A percentile compares a stretch with the other conserved stretches of the same genome.
Conservation (phyloP, 2,329 filamentous ascomycete species). For the Fusarium anthophilum region DNA sequence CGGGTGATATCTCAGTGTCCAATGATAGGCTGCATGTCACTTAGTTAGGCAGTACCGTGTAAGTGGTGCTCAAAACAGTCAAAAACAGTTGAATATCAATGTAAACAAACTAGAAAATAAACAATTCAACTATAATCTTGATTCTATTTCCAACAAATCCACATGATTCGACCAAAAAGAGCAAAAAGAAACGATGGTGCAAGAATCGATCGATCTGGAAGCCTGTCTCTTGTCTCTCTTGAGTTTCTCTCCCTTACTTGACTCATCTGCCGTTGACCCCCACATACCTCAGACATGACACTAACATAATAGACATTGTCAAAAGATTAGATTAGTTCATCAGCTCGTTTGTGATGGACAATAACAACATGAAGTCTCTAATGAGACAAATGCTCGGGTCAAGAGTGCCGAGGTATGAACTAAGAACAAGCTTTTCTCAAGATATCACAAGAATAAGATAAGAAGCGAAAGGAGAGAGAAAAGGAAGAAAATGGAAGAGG, state of each 20-base stretch:
- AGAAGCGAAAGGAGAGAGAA: background rate
- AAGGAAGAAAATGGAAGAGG: background rate
- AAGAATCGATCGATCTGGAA: constrained; percentile 24
- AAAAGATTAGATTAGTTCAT: background rate
- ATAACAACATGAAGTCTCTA: constrained; percentile 20
- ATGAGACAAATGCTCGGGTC: constrained; percentile 2
- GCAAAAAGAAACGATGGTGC: background rate
- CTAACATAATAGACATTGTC: constrained; percentile 7
- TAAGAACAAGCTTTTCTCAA: background rate
- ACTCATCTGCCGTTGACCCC: background rate
- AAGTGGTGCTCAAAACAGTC: background rate
- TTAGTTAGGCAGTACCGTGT: background rate
- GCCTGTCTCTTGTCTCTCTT: background rate
- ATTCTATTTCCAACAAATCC: background rate
- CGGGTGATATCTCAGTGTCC: background rate
- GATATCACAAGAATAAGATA: background rate
- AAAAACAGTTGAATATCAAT: background rate
- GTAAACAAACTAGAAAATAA: background rate
- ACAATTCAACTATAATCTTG: background rate
- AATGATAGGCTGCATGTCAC: background rate
- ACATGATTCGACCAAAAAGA: background rate
- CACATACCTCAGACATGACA: background rate
- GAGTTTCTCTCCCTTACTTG: constrained; percentile 12
- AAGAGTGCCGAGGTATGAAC: background rate
- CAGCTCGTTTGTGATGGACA: background rate